Evolutionary conservation across 2,329 filamentous ascomycete genomes (phyloP), one percentile per base, ranked within the genome.

Genomic region (Endothia cerciana): DNA sequence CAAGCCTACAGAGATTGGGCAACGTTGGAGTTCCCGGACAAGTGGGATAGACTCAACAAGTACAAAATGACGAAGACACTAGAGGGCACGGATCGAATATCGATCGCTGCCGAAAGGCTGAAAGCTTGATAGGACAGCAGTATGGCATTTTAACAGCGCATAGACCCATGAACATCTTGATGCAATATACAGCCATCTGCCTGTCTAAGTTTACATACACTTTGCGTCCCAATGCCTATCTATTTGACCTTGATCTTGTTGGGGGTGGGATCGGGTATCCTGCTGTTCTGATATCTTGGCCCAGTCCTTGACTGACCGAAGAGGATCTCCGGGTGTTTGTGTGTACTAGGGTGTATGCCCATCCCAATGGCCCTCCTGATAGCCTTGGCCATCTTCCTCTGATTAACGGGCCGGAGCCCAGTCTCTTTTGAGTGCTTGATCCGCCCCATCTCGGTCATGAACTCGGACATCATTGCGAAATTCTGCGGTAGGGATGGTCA

Each of bases 311-410:
- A 78, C 25, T 76, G 69, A 15, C 77, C 72, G 65, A 83, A 81
- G 70, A 97, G 77, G 65, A 97, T 83, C 77, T 96, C 91, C 3
- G 95, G 95, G 80, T 99, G 95, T 70, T 84, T 83, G 81, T 99
- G 92, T 64, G 96, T 90, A 76, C 90, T 96, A 30, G 95, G 95
- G 85, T 98, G 93, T 68, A 98, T 82, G 19, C 95, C 95, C 74
- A 97, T 85, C 1, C 94, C 95, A 73, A 98, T 90, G 25, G 92
- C 90, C 72, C 95, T 87, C 70, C 95, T 85, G 73, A 99, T 91
- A 62, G 96, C 94, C 83, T 96, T 97, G 69, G 94, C 91, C 75
- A 99, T 88, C 80, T 91, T 93, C 71, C 95, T 86, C 82, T 99
- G 95, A 82, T 98, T 98, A 70, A 92, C 90, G 2, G 91, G 91